Evolutionary conservation across 352 stramenopile genomes (phyloP).

Genomic region (Globisporangium echinulatum): DNA sequence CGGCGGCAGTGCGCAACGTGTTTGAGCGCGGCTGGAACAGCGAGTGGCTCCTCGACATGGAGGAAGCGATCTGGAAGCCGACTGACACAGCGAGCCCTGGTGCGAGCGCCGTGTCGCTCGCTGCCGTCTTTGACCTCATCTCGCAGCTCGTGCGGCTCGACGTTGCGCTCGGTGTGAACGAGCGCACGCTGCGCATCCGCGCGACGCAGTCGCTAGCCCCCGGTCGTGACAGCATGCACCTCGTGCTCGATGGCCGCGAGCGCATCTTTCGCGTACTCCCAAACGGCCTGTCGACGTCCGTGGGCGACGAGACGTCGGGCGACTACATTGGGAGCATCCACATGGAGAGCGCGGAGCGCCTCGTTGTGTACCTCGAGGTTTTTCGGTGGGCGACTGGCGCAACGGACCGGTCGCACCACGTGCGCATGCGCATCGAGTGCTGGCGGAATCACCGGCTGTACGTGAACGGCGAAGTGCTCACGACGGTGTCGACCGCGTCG

Average conservation of each 20-base stretch:
- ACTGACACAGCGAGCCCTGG: constrained; percentile 7
- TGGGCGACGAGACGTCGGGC: constrained; percentile 20
- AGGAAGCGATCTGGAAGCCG: constrained; percentile 32
- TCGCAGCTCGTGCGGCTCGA: constrained; percentile 39
- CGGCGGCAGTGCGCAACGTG: constrained; percentile 15
- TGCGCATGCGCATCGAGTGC: constrained; percentile 38
- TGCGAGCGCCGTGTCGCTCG: constrained; percentile 26
- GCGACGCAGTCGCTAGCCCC: constrained; percentile 25
- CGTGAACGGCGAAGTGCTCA: constrained; percentile 41
- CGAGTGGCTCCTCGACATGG: constrained; percentile 47
- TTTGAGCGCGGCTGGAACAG: constrained; percentile 42
- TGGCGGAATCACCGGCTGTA: constrained; percentile 30
- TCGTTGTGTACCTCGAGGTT: constrained; percentile 45
- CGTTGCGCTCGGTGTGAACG: constrained; percentile 30
- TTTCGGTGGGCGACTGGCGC: constrained; percentile 35
- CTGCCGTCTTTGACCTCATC: constrained; percentile 38
- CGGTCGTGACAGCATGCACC: constrained; percentile 25
- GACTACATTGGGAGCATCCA: constrained; percentile 61
- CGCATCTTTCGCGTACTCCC: constrained; percentile 51
- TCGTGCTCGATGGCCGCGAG: constrained; percentile 56
- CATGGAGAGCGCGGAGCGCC: constrained; percentile 28
- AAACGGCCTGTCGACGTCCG: constrained; percentile 39
- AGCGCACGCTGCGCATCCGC: constrained; percentile 28
- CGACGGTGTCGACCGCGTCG: constrained; percentile 20
- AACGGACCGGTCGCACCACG: constrained; percentile 26